A percentile compares a stretch with the other conserved stretches of the same genome.
phyloP scores from a whole-genome alignment of 306 rosid species.

The Dalbergia cultrata region DNA sequence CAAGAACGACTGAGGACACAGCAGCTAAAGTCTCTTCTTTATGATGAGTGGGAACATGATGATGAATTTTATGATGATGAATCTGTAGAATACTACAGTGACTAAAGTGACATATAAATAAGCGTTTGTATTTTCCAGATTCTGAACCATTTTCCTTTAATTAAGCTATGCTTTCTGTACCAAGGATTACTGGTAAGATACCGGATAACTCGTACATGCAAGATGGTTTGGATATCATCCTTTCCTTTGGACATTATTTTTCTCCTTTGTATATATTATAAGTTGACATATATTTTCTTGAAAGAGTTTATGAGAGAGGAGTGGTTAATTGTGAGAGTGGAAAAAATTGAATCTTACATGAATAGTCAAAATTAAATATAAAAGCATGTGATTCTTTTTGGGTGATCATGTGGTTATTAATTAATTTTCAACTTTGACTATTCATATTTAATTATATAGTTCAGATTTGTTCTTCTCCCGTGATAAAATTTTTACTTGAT shows the following conservation, averaged over 20 bases:
- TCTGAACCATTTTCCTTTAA: slow-evolving; percentile 6
- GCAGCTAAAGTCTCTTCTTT: slow-evolving; percentile 55
- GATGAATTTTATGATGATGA: slow-evolving; percentile 47
- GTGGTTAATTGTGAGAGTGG: no score
- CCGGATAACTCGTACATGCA: slow-evolving; percentile 17
- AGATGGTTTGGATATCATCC: slow-evolving; percentile 34
- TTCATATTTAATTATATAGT: no score
- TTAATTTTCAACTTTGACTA: no score
- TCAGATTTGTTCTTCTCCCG: no score
- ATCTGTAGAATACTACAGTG: slow-evolving; percentile 50
- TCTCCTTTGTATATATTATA: slow-evolving; percentile 31
- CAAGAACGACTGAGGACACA: slow-evolving; percentile 77
- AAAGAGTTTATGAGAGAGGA: no score
- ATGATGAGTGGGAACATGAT: slow-evolving; percentile 62
- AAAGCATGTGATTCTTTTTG: no score
- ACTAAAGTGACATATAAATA: slow-evolving; percentile 48
- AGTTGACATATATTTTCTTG: slow-evolving; percentile 20
- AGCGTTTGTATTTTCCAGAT: slow-evolving; percentile 32
- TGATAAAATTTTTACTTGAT: no score
- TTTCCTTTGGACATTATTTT: not conserved
- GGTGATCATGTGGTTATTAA: no score
- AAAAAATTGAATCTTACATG: no score
- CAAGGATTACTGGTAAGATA: slow-evolving; percentile 1
- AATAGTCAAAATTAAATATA: no score
- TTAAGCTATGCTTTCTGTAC: slow-evolving; percentile 38